Conservation (phyloP, 1,139 yeast species). For the Sugiyamaella japonica region DNA sequence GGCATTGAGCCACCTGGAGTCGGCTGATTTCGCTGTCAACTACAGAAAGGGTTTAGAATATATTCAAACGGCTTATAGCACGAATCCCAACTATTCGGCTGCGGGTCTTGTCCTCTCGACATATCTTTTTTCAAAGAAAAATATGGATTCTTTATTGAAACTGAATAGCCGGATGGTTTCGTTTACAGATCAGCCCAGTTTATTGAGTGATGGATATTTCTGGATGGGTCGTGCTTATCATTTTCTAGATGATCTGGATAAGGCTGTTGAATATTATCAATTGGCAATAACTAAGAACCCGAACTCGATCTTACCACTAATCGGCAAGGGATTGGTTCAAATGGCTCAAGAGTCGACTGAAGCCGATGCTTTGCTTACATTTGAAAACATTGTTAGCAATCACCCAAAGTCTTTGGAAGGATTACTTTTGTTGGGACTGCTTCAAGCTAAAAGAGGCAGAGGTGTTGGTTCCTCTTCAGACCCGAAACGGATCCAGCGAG, state of each 20-base stretch:
- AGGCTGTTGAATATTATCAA: conserved; percentile 71
- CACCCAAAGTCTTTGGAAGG: conserved; percentile 76
- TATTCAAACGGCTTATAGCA: conserved; percentile 43
- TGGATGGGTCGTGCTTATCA: conserved; percentile 86
- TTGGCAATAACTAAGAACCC: conserved; percentile 43
- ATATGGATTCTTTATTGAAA: conserved; percentile 57
- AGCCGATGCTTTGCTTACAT: conserved; percentile 75
- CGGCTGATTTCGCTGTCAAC: conserved; percentile 37
- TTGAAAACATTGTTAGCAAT: conserved; percentile 69
- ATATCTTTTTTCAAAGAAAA: conserved; percentile 61
- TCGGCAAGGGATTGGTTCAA: conserved; percentile 88
- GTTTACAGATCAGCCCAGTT: conserved; percentile 43
- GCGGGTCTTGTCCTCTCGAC: conserved; percentile 50
- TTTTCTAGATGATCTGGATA: conserved; percentile 56
- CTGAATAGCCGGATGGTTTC: conserved; percentile 55
- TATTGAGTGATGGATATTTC: conserved; percentile 75
- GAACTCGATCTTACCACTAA: conserved; percentile 58
- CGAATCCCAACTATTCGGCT: conserved; percentile 43
- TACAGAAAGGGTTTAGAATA: conserved; percentile 41
- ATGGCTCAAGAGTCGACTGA: conserved; percentile 63
- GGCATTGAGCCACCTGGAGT: conserved; percentile 47
- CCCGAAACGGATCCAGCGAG: conserved; percentile 36
- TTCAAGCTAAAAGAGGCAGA: conserved; percentile 27
- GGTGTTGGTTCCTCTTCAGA: conserved; percentile 16
- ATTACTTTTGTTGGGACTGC: conserved; percentile 28